These are phyloP conservation scores for Blastobotrys petasosporus DNA, from an alignment of 1,139 yeast genomes.

Conservation along the genomic window DNA sequence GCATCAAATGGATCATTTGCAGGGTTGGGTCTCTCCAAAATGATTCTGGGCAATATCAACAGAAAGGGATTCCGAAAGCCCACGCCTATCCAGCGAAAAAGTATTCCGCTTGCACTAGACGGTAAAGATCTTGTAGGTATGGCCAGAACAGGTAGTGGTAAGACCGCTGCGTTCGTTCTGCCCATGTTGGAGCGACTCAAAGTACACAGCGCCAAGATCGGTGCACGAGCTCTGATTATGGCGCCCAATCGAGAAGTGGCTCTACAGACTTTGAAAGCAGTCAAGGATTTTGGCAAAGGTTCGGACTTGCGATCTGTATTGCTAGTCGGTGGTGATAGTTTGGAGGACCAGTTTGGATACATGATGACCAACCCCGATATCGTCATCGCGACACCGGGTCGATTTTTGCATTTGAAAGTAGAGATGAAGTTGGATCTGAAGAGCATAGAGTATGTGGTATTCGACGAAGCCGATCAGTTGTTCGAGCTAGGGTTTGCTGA, in stretches of 20 bases:
- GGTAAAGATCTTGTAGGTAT: constrained; percentile 95
- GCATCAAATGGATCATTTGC: constrained; percentile 64
- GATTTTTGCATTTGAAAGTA: constrained; percentile 89
- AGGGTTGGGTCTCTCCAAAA: constrained; percentile 80
- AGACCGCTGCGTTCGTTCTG: constrained; percentile 94
- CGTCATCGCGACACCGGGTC: constrained; percentile 94
- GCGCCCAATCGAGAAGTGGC: constrained; percentile 97
- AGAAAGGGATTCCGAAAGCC: constrained; percentile 92
- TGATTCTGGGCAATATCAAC: constrained; percentile 60
- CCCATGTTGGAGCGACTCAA: constrained; percentile 86
- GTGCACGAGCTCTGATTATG: constrained; percentile 79
- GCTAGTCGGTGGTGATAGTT: constrained; percentile 93
- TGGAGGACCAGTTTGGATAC: constrained; percentile 89
- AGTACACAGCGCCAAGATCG: constrained; percentile 78
- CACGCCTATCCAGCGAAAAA: constrained; percentile 94
- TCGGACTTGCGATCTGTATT: constrained; percentile 76
- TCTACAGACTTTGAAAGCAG: constrained; percentile 79
- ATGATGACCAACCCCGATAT: constrained; percentile 96
- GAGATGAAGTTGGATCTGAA: constrained; percentile 87
- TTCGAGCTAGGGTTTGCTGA: constrained; percentile 97
- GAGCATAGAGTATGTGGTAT: constrained; percentile 82
- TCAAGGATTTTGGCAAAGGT: constrained; percentile 80
- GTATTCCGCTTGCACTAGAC: constrained; percentile 84
- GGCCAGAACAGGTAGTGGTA: constrained; percentile 99
- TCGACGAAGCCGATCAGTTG: constrained; percentile 96